phyloP scores from a whole-genome alignment of 352 stramenopile genomes.

The Phytophthora pinifolia region DNA sequence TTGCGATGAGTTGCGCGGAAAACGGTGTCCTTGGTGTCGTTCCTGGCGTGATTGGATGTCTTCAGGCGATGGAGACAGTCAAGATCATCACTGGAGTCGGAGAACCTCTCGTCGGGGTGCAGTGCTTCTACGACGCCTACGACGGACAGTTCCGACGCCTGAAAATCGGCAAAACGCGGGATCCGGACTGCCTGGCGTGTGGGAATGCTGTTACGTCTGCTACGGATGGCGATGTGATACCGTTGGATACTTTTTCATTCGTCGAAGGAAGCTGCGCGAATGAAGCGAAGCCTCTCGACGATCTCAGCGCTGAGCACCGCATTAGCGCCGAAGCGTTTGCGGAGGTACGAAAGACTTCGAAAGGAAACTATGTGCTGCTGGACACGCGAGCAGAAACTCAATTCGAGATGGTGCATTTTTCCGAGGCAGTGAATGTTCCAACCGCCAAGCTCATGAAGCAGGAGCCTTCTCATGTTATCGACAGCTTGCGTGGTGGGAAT shows the following conservation, averaged over 20 bases:
- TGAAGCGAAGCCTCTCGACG: neutral
- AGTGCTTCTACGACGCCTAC: conserved; percentile 82
- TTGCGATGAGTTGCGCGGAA: conserved; percentile 89
- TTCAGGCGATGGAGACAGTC: conserved; percentile 93
- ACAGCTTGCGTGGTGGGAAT: conserved; percentile 12
- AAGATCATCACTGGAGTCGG: conserved; percentile 88
- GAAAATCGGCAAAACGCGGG: conserved; percentile 47
- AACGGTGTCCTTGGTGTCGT: conserved; percentile 97
- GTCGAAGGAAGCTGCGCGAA: conserved; percentile 18
- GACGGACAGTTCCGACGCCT: conserved; percentile 68
- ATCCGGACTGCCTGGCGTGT: conserved; percentile 45
- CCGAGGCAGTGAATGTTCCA: conserved; percentile 65
- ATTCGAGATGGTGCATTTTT: conserved; percentile 81
- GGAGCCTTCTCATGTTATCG: conserved; percentile 19
- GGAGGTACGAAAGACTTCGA: conserved; percentile 17
- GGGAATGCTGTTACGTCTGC: conserved; percentile 1
- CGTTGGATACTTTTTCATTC: conserved; percentile 15
- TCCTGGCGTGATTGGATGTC: conserved; percentile 92
- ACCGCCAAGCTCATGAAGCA: conserved; percentile 47
- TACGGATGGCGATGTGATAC: neutral
- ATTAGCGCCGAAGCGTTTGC: conserved; percentile 46
- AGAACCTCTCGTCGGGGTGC: conserved; percentile 50
- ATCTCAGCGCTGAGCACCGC: conserved; percentile 31
- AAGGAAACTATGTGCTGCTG: conserved; percentile 45
- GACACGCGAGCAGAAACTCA: conserved; percentile 59